A percentile compares a stretch with the other conserved stretches of the same genome.
These are phyloP conservation scores for Diplodia corticola DNA, from an alignment of 2,329 filamentous ascomycete genomes.

Conservation along the genomic window DNA sequence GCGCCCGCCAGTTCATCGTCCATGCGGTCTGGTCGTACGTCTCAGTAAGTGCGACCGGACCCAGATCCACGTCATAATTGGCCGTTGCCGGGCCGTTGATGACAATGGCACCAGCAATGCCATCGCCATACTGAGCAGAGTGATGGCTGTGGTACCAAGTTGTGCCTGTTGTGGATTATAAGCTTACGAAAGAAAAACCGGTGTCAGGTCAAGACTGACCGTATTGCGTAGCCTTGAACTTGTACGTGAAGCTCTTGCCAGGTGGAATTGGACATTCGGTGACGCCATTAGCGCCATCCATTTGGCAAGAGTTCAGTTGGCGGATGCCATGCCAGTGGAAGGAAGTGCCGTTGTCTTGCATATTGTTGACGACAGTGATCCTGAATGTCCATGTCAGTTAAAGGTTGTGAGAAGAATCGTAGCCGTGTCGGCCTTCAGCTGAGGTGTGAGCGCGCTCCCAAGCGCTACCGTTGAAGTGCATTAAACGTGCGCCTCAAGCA, in stretches of 20 bases:
- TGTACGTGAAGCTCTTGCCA: constrained; percentile 50
- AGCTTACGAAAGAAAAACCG: neutral
- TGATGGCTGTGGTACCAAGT: constrained; percentile 38
- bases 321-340: constrained; percentile 65
- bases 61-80: constrained; percentile 44
- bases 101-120: constrained; percentile 41
- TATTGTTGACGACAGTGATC: constrained; percentile 51
- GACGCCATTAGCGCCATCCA: constrained; percentile 58
- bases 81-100: constrained; percentile 42
- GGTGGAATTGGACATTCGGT: constrained; percentile 42
- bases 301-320: constrained; percentile 54
- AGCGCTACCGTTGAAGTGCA: neutral
- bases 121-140: constrained; percentile 37
- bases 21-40: constrained; percentile 34
- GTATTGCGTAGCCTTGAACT: constrained; percentile 50
- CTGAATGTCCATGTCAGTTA: neutral
- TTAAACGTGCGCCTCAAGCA: neutral
- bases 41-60: constrained; percentile 43
- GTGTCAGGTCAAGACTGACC: constrained; percentile 29
- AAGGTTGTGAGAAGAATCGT: neutral
- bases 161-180: neutral
- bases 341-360: constrained; percentile 58
- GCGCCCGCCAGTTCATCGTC: constrained; percentile 27
- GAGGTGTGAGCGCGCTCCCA: neutral
- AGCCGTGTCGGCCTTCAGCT: neutral